Evolutionary conservation across 139 green algal species (phyloP), one percentile per base, ranked within the genome.

Genomic region (Parachlorella kessleri): DNA sequence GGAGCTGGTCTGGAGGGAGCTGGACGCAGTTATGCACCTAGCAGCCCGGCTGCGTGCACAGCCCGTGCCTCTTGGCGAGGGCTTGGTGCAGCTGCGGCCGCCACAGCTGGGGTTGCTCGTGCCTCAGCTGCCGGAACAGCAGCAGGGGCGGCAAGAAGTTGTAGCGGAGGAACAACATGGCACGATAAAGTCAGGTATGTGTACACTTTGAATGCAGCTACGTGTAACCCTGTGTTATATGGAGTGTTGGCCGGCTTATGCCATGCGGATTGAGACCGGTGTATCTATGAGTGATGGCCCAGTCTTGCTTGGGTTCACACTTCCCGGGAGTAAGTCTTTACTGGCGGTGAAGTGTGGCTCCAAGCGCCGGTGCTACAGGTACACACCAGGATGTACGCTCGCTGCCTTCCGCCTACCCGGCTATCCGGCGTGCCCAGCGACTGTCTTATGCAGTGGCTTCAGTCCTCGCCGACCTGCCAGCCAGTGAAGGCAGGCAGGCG

Each of bases 21-120:
- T 91, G 38, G 87, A 89, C 73, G 66, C 79, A 2, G 39, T 91
- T 2, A 48, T 64, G 2, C 73, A 54, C 1, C 76, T 91, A 10
- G 70, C 74, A 5, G 55, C 30, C 21, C 76, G 82, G 21, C 77
- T 87, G 26, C 66, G 55, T 2, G 40, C 48, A 24, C 71, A 48
- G 3, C 41, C 55, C 4, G 59, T 81, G 28, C 65, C 55, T 1
- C 76, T 90, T 75, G 78, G 78, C 14, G 70, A 79, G n/a, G 86
- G 86, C 3, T 48, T 90, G 63, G 67, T 83, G 42, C 79, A 84
- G 77, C 81, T 90, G 53, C 81, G 84, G 24, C 85, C 85, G 3
- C 72, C 72, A 6, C 14, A 33, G 63, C 76, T 48, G 35, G 6
- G 23, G 28, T n/a, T 14, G 18, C 36, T 2, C 35, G 55, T 32